Evolutionary conservation across 2,329 filamentous ascomycete species (phyloP).

Genomic region (Aspergillus pseudoviridinutans): DNA sequence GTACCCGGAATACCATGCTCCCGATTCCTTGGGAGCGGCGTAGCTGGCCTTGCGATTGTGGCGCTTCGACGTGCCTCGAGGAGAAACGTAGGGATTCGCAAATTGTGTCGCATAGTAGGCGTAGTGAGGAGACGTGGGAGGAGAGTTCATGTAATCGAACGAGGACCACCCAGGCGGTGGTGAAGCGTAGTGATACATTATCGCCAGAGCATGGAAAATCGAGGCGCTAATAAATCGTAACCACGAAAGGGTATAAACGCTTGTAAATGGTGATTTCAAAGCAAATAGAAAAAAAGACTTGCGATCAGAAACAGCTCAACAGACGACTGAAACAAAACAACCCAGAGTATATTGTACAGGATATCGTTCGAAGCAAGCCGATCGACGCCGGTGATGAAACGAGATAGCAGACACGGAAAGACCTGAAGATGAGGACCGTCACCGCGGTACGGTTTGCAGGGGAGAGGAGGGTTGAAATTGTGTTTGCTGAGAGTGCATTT

Average conservation of each 20-base stretch:
- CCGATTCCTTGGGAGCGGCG: slow-evolving; percentile 40
- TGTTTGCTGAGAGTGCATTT: slow-evolving; percentile 43
- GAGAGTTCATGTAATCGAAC: slow-evolving; percentile 47
- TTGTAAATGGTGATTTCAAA: slow-evolving; percentile 16
- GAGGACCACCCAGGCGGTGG: slow-evolving; percentile 47
- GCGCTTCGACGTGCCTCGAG: slow-evolving; percentile 41
- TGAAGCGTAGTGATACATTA: slow-evolving; percentile 46
- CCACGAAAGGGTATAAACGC: slow-evolving; percentile 2
- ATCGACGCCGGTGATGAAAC: slow-evolving; percentile 28
- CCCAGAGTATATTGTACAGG: slow-evolving; percentile 43
- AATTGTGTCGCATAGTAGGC: slow-evolving; percentile 54
- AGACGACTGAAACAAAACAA: slow-evolving; percentile 20
- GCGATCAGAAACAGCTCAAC: slow-evolving; percentile 10
- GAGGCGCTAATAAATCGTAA: slow-evolving; percentile 13
- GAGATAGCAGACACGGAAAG: slow-evolving; percentile 16
- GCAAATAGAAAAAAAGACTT: slow-evolving; percentile 11
- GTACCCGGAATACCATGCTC: slow-evolving; percentile 44
- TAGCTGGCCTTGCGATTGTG: slow-evolving; percentile 58
- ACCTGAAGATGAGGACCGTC: slow-evolving; percentile 33
- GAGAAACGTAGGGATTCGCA: slow-evolving; percentile 46
- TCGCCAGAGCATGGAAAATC: slow-evolving; percentile 32
- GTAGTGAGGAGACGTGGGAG: slow-evolving; percentile 50
- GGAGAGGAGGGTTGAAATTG: slow-evolving; percentile 37
- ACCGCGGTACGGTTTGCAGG: slow-evolving; percentile 42
- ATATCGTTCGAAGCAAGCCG: slow-evolving; percentile 36